phyloP scores from a whole-genome alignment of 2,329 filamentous ascomycete species.

The Aspergillus aculeatus region DNA sequence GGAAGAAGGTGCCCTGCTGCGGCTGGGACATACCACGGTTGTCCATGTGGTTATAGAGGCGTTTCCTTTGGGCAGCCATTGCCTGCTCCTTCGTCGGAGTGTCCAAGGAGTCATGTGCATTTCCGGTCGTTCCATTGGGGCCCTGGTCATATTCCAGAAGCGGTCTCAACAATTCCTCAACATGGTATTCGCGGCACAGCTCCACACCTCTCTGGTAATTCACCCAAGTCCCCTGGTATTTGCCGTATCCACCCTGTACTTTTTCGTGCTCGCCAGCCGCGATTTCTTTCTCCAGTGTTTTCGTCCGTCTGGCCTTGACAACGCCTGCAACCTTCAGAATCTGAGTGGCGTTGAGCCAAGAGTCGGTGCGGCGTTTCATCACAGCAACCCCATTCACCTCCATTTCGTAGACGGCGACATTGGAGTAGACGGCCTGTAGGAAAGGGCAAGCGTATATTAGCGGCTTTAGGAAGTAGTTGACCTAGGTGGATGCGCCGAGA shows the following conservation, averaged over 20 bases:
- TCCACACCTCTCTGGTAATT: conserved; percentile 88
- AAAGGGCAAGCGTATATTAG: conserved; percentile 13
- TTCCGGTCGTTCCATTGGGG: conserved; percentile 59
- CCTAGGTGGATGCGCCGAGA: conserved; percentile 2
- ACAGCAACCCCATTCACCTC: conserved; percentile 90
- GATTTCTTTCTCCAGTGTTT: conserved; percentile 97
- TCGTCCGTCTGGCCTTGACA: conserved; percentile 95
- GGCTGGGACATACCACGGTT: conserved; percentile 61
- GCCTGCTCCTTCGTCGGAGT: conserved; percentile 98
- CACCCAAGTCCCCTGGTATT: conserved; percentile 99
- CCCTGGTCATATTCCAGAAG: conserved; percentile 52
- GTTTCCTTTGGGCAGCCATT: conserved; percentile 91
- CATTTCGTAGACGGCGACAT: conserved; percentile 97
- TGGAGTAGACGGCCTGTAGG: conserved; percentile 79
- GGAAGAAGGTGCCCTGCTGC: conserved; percentile 86
- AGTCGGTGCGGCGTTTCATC: conserved; percentile 92
- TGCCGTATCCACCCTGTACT: conserved; percentile 96
- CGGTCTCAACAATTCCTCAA: conserved; percentile 49
- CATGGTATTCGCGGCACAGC: conserved; percentile 74
- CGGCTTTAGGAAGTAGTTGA: neutral
- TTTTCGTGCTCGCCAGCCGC: conserved; percentile 96
- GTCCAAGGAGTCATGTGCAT: conserved; percentile 74
- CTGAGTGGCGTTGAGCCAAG: conserved; percentile 96
- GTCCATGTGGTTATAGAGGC: conserved; percentile 80
- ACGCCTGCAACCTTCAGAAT: conserved; percentile 97